Evolutionary conservation across 352 stramenopile genomes (phyloP), one percentile per base, ranked within the genome.

Genomic region (Elongisporangium anandrum): DNA sequence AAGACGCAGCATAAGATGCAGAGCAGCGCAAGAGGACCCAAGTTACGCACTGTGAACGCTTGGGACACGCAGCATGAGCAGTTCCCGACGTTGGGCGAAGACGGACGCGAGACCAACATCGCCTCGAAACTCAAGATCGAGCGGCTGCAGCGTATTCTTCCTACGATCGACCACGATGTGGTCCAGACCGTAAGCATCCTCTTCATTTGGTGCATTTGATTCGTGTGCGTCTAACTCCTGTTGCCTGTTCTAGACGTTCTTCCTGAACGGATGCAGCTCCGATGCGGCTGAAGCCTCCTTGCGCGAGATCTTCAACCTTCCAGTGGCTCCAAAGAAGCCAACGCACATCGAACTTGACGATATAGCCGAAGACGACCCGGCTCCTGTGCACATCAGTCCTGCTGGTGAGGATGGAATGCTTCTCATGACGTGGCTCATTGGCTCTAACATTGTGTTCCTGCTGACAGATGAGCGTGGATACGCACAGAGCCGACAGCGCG

Each of bases 41-140:
- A 41, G 9, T 8, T 41, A 8, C 29, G 29, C 9, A 13, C 4
- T 41, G 52, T 41, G 45, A 79, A 75, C 56, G 70, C 69, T 17
- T 85, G 69, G 63, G 64, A 75, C 23, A 57, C 69, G 6, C 65
- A 77, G 20, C 23, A 68, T 10, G 39, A 53, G 0, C 20, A 62
- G 8, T 49, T 20, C 21, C 48, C 15, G 17, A 38, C 21, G 9
- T 1, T 17, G 12, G 13, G 19, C 10, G 39, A 66, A 41, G 54
- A 70, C 19, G 61, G 57, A 39, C 50, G 63, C 9, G 81, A 88
- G 68, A 68, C 78, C 19, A 68, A 76, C 19, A 72, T 92, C 24
- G 77, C 81, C 60, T 79, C 77, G 13, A 69, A 88, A 29, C 70
- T 89, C 24, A 91, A 89, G 69, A 66, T 89, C 24, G 72, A 89